phyloP scores from a whole-genome alignment of 352 stramenopile genomes.

The Pythium insidiosum region DNA sequence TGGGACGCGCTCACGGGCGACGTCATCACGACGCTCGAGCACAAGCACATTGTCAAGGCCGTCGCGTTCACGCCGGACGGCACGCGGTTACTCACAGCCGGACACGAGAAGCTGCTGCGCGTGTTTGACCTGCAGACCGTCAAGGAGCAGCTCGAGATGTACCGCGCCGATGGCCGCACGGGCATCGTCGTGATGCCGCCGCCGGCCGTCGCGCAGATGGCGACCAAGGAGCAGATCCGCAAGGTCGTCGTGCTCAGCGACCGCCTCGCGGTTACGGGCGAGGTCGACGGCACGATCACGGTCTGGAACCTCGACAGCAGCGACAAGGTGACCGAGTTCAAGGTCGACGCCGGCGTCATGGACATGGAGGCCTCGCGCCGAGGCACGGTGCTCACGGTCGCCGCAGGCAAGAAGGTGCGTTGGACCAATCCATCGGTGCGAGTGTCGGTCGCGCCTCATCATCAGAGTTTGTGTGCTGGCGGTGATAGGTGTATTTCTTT shows the following conservation, averaged over 20 bases:
- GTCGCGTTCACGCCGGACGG: slow-evolving; percentile 90
- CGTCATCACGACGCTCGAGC: slow-evolving; percentile 88
- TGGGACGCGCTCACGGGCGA: slow-evolving; percentile 96
- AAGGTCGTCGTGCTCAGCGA: slow-evolving; percentile 54
- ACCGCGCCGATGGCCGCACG: slow-evolving; percentile 48
- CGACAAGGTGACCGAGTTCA: slow-evolving; percentile 34
- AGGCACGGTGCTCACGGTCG: slow-evolving; percentile 21
- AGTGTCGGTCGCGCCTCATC: not conserved
- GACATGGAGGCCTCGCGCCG: slow-evolving; percentile 33
- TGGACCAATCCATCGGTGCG: not conserved
- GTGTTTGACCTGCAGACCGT: slow-evolving; percentile 82
- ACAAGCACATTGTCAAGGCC: slow-evolving; percentile 97
- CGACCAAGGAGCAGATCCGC: slow-evolving; percentile 31
- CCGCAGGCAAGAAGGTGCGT: slow-evolving; percentile 76
- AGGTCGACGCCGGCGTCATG: slow-evolving; percentile 40
- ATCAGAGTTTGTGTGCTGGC: not conserved
- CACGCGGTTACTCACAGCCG: slow-evolving; percentile 83
- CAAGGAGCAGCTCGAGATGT: slow-evolving; percentile 52
- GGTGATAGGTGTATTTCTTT: slow-evolving; percentile 89
- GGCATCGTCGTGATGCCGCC: slow-evolving; percentile 49
- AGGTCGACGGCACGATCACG: slow-evolving; percentile 21
- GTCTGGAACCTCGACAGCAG: slow-evolving; percentile 62
- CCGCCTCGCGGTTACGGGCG: slow-evolving; percentile 39
- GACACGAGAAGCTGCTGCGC: slow-evolving; percentile 92
- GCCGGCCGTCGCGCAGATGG: slow-evolving; percentile 31